phyloP scores from a whole-genome alignment of 1,139 yeast genomes.

The Magnusiomyces ingens region DNA sequence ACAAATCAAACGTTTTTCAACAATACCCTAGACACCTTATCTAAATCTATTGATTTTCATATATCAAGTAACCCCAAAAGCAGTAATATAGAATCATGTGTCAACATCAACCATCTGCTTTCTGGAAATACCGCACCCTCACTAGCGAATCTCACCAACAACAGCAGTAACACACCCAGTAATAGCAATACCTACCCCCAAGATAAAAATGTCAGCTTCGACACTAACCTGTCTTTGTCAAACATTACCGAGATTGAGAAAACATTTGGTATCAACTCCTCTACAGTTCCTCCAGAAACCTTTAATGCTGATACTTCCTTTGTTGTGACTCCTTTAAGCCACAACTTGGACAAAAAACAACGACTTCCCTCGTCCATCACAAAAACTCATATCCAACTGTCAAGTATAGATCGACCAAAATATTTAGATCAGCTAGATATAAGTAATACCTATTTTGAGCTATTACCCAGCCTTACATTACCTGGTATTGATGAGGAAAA shows the following conservation, averaged over 20 bases:
- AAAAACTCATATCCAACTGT: not conserved
- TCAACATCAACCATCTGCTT: too few relatives aligned
- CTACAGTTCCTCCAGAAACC: not conserved
- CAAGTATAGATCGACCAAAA: not conserved
- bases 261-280: not conserved
- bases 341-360: not conserved
- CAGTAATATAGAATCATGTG: too few relatives aligned
- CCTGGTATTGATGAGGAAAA: not conserved
- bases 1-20: too few relatives aligned
- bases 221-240: not conserved
- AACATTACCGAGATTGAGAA: not conserved
- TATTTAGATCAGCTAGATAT: constrained; percentile 2
- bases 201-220: too few relatives aligned
- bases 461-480: not conserved
- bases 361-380: not conserved
- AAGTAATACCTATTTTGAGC: constrained; percentile 1
- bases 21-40: too few relatives aligned
- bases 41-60: too few relatives aligned
- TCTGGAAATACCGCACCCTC: too few relatives aligned
- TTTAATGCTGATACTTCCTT: not conserved
- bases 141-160: too few relatives aligned
- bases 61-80: too few relatives aligned
- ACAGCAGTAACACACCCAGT: too few relatives aligned
- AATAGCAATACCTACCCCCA: too few relatives aligned
- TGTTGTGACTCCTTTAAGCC: not conserved